Conservation (phyloP, 1,284 basidiomycete species). For the Tylopilus sp. region DNA sequence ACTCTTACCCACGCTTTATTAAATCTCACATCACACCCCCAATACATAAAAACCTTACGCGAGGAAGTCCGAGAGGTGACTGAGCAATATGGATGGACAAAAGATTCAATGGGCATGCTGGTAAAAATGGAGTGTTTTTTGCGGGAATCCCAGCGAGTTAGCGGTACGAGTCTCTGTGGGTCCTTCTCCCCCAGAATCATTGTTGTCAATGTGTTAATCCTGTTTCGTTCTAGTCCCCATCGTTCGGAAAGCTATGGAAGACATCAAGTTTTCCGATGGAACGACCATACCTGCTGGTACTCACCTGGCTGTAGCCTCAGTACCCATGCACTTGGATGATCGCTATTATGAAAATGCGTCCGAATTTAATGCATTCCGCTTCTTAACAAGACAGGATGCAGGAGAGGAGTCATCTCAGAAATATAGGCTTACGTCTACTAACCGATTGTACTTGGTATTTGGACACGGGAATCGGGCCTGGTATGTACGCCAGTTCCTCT, state of each 20-base stretch:
- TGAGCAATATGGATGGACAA: constrained; percentile 36
- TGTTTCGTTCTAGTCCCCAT: constrained; percentile 30
- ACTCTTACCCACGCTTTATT: constrained; percentile 37
- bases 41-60: constrained; percentile 37
- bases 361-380: constrained; percentile 40
- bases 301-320: constrained; percentile 32
- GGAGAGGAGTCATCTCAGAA: constrained; percentile 18
- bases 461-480: constrained; percentile 44
- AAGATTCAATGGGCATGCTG: constrained; percentile 34
- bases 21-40: constrained; percentile 37
- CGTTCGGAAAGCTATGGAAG: constrained; percentile 35
- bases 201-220: constrained; percentile 5
- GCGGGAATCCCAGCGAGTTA: constrained; percentile 39
- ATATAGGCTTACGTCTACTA: constrained; percentile 32
- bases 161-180: constrained; percentile 31
- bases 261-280: constrained; percentile 42
- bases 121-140: constrained; percentile 41
- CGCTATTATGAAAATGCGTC: constrained; percentile 32
- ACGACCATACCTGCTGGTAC: constrained; percentile 40
- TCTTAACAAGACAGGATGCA: constrained; percentile 25
- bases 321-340: constrained; percentile 36
- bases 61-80: constrained; percentile 35
- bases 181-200: constrained; percentile 1
- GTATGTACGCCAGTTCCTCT: constrained; percentile 27
- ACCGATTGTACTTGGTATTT: constrained; percentile 37